Conservation (phyloP, 441 rosid species). For the Arabidopsis hybrid region DNA sequence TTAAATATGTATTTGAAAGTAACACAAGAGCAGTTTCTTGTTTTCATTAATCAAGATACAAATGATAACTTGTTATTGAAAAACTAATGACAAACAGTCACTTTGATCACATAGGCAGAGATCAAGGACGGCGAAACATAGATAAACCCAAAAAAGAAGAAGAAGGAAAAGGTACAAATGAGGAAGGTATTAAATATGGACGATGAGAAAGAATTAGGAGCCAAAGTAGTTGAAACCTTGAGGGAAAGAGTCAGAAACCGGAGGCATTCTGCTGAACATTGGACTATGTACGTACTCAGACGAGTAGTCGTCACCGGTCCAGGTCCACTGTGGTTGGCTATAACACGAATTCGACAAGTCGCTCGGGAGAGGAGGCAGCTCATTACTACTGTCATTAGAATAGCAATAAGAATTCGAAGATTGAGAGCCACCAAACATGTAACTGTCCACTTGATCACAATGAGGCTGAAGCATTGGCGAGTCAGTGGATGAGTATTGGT, state of each 20-base stretch:
- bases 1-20: background rate
- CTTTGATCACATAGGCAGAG: constrained; percentile 44
- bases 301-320: constrained; percentile 42
- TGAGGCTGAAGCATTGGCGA: constrained; percentile 37
- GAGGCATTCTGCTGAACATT: constrained; percentile 84
- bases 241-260: constrained; percentile 66
- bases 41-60: constrained; percentile 26
- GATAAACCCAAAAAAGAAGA: background rate
- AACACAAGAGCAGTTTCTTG: background rate
- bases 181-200: constrained; percentile 17
- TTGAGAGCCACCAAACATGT: constrained; percentile 31
- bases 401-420: constrained; percentile 24
- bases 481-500: constrained; percentile 41
- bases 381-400: constrained; percentile 36
- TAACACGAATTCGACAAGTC: constrained; percentile 47
- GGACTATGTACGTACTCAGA: constrained; percentile 78
- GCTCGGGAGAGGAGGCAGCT: constrained; percentile 69
- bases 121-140: constrained; percentile 45
- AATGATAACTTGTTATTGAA: constrained; percentile 31
- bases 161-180: constrained; percentile 20
- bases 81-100: constrained; percentile 42
- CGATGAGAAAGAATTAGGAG: constrained; percentile 43
- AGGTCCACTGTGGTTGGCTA: constrained; percentile 16
- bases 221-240: constrained; percentile 64
- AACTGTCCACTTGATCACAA: constrained; percentile 35